phyloP scores from a whole-genome alignment of 768 basidiomycete species.

The Suillus clintonianus region DNA sequence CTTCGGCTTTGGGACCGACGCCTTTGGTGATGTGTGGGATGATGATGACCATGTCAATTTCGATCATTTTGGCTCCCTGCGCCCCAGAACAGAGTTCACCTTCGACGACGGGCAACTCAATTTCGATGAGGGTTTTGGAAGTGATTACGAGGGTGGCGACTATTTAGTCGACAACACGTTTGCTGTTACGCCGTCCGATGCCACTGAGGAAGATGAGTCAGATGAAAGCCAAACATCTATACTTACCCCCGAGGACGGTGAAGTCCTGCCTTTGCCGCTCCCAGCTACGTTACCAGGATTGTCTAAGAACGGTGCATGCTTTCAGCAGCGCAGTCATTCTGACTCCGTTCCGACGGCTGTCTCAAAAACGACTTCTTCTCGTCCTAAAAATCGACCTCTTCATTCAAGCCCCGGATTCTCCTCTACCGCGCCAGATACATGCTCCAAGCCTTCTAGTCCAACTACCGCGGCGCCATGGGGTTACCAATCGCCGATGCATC shows the following conservation, averaged over 20 bases:
- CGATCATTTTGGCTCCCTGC: constrained; percentile 16
- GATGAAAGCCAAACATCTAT: constrained; percentile 26
- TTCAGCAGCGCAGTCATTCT: constrained; percentile 3
- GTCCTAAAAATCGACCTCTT: constrained; percentile 26
- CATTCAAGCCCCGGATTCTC: constrained; percentile 4
- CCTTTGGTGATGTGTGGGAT: constrained; percentile 21
- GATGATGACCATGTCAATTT: constrained; percentile 21
- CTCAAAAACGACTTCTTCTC: constrained; percentile 23
- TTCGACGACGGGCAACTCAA: constrained; percentile 9
- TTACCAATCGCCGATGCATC: neutral
- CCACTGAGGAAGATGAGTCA: constrained; percentile 29
- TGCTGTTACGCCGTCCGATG: constrained; percentile 25
- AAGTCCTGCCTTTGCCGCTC: constrained; percentile 12
- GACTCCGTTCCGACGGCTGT: constrained; percentile 5
- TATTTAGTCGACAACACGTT: constrained; percentile 16
- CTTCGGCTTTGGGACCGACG: constrained; percentile 14
- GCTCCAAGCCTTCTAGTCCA: neutral
- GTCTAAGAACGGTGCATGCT: neutral
- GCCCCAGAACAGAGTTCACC: neutral
- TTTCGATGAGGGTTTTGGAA: constrained; percentile 11
- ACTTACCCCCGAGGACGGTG: constrained; percentile 29
- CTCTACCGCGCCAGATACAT: neutral
- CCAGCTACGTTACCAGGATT: constrained; percentile 1
- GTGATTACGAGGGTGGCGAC: constrained; percentile 7
- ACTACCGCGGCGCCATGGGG: neutral